phyloP scores from a whole-genome alignment of 1,284 basidiomycete species.

The Kwoniella shivajii region DNA sequence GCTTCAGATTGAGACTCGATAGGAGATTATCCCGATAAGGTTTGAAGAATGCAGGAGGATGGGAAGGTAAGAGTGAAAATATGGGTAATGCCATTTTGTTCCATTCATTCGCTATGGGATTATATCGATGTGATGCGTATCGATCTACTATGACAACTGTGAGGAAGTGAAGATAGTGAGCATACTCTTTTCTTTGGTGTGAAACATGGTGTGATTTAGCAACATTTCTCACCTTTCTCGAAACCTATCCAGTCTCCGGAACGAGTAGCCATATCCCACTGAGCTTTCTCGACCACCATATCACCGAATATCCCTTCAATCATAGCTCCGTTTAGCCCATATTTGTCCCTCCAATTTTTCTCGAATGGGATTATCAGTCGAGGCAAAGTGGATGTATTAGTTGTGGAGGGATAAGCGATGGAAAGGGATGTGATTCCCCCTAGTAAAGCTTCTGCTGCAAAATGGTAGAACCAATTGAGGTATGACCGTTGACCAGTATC shows the following conservation, averaged over 20 bases:
- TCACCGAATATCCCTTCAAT: constrained; percentile 20
- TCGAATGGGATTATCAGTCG: constrained; percentile 28
- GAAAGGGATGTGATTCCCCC: constrained; percentile 21
- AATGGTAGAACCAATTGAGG: constrained; percentile 22
- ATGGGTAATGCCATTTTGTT: constrained; percentile 36
- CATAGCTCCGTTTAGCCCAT: constrained; percentile 26
- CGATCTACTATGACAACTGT: constrained; percentile 38
- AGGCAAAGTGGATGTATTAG: neutral
- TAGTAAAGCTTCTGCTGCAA: constrained; percentile 25
- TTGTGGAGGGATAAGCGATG: neutral
- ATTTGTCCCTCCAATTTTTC: constrained; percentile 24
- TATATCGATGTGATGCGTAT: constrained; percentile 31
- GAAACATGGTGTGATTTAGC: neutral
- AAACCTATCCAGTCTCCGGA: neutral
- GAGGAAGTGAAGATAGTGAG: too few relatives aligned
- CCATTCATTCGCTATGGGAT: constrained; percentile 23
- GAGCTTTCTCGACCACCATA: constrained; percentile 6
- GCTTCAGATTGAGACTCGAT: neutral
- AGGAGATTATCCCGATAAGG: constrained; percentile 16
- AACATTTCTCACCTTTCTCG: constrained; percentile 14
- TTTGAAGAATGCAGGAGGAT: constrained; percentile 20
- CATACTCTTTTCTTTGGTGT: constrained; percentile 15
- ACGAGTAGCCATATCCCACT: neutral
- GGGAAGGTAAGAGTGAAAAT: constrained; percentile 8
- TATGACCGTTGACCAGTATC: neutral